phyloP scores from a whole-genome alignment of 306 rosid species.

The Vigna nakashimae region DNA sequence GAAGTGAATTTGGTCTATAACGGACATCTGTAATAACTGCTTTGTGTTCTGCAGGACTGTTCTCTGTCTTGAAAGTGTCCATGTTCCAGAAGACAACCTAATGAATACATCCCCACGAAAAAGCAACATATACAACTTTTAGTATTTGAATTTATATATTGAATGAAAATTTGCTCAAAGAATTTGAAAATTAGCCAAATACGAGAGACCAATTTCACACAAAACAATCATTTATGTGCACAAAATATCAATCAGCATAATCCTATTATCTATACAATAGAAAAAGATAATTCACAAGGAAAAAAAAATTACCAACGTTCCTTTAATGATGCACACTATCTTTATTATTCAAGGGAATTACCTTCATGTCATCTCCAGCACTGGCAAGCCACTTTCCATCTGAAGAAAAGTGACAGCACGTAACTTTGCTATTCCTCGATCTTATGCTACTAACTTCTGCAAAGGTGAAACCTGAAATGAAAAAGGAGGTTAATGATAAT shows the following conservation, averaged over 20 bases:
- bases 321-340: slow-evolving; percentile 28
- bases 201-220: slow-evolving; percentile 13
- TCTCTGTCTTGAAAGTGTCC: slow-evolving; percentile 53
- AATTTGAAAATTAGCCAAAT: slow-evolving; percentile 25
- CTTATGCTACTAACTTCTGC: slow-evolving; percentile 76
- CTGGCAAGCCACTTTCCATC: slow-evolving; percentile 93
- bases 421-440: slow-evolving; percentile 68
- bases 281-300: slow-evolving; percentile 1
- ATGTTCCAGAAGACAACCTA: slow-evolving; percentile 63
- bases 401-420: slow-evolving; percentile 88
- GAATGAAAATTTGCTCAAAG: slow-evolving; percentile 15
- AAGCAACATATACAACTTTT: slow-evolving; percentile 29
- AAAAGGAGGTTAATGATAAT: slow-evolving; percentile 36
- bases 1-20: slow-evolving; percentile 64
- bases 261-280: slow-evolving; percentile 1
- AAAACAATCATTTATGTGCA: slow-evolving; percentile 10
- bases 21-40: slow-evolving; percentile 58
- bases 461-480: slow-evolving; percentile 78
- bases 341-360: slow-evolving; percentile 44
- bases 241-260: slow-evolving; percentile 23
- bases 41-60: slow-evolving; percentile 61
- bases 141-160: slow-evolving; percentile 25
- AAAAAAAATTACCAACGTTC: background rate
- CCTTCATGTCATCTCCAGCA: slow-evolving; percentile 95
- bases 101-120: slow-evolving; percentile 23